Evolutionary conservation across 1,284 basidiomycete species (phyloP).

Genomic region (Agaricales sp.): DNA sequence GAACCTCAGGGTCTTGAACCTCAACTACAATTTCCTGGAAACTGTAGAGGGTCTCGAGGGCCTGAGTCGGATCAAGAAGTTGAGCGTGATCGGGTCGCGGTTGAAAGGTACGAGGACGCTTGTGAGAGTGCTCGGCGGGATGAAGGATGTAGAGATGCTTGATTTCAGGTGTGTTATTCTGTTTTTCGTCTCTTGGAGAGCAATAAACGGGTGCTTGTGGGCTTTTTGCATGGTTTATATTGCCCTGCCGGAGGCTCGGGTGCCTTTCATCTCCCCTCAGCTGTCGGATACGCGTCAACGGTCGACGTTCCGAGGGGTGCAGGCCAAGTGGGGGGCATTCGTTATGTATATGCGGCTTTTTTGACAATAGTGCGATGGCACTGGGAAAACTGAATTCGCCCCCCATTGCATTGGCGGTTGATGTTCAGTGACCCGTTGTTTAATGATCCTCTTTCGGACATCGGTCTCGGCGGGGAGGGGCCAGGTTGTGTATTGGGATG

Average conservation of each 20-base stretch:
- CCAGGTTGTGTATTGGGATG: background rate
- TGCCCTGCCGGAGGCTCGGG: no score
- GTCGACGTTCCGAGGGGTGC: background rate
- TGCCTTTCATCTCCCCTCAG: background rate
- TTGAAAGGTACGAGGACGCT: constrained; percentile 62
- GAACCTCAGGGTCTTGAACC: constrained; percentile 86
- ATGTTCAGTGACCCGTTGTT: constrained; percentile 1
- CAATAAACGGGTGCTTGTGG: background rate
- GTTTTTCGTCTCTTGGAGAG: no score
- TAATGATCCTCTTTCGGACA: constrained; percentile 3
- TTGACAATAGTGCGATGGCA: background rate
- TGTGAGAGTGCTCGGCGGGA: constrained; percentile 58
- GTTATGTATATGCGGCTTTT: background rate
- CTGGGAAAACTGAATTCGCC: no score
- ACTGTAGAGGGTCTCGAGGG: constrained; percentile 61
- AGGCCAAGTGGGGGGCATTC: background rate
- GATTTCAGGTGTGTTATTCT: constrained; percentile 71
- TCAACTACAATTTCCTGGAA: constrained; percentile 91
- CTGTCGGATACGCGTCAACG: background rate
- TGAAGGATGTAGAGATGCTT: constrained; percentile 75
- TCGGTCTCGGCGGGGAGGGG: background rate
- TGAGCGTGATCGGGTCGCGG: constrained; percentile 80
- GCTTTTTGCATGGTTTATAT: background rate
- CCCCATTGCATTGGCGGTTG: no score
- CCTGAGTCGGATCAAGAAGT: constrained; percentile 67